A percentile compares a stretch with the other conserved stretches of the same genome.
Evolutionary conservation across 306 rosid genomes (phyloP).

Genomic region (Medicago lupulina): DNA sequence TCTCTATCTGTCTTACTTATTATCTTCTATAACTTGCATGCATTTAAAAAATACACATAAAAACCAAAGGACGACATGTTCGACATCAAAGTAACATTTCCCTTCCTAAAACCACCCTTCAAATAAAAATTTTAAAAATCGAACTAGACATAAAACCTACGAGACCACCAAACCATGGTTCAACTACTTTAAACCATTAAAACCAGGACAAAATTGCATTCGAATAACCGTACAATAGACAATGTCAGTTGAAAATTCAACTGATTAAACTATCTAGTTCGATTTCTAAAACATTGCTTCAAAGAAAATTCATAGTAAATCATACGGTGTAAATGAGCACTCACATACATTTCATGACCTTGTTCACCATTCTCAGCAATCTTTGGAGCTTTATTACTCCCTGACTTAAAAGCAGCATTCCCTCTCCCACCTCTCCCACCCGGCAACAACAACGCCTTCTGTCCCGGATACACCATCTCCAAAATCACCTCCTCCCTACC

Average conservation of each 20-base stretch:
- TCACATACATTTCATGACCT: slow-evolving; percentile 85
- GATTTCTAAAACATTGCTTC: neutral
- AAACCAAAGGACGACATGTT: no score
- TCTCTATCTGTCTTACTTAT: no score
- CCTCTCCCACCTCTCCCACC: slow-evolving; percentile 99
- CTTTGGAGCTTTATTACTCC: slow-evolving; percentile 83
- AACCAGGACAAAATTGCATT: neutral
- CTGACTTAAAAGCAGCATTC: slow-evolving; percentile 85
- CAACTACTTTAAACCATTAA: neutral
- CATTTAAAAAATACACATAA: no score
- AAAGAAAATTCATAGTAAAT: neutral
- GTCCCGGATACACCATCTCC: slow-evolving; percentile 86
- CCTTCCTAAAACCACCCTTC: neutral
- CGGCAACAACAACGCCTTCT: slow-evolving; percentile 72
- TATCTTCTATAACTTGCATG: no score
- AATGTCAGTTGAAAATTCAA: neutral
- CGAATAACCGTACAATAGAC: neutral
- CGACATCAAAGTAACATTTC: no score
- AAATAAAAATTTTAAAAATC: neutral
- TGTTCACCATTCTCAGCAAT: slow-evolving; percentile 91
- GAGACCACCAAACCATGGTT: neutral
- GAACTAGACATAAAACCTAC: neutral
- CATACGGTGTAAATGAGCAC: neutral
- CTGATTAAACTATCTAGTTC: neutral
- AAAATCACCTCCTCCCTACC: slow-evolving; percentile 66